These are phyloP conservation scores for Solanum okadae DNA, from an alignment of 257 asterid genomes.

Conservation along the genomic window DNA sequence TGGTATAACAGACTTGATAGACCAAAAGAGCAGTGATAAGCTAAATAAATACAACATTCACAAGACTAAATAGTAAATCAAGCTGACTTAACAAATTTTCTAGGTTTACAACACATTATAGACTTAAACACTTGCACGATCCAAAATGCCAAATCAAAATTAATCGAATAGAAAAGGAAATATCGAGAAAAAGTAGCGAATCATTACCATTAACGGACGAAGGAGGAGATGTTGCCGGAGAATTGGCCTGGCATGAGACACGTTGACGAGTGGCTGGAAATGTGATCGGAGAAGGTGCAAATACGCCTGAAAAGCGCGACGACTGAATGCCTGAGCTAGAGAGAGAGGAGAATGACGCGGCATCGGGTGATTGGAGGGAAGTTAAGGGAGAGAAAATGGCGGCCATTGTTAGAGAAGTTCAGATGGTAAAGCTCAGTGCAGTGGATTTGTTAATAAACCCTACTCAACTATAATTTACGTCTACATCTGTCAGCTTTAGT, in stretches of 20 bases:
- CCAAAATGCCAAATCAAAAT: neutral
- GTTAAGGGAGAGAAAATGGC: slow-evolving; percentile 40
- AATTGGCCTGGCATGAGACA: slow-evolving; percentile 59
- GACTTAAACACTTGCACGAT: neutral
- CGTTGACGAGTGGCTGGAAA: slow-evolving; percentile 28
- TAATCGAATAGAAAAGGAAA: neutral
- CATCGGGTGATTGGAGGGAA: slow-evolving; percentile 30
- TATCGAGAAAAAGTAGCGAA: neutral
- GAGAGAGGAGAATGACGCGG: slow-evolving; percentile 40
- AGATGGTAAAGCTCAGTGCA: neutral
- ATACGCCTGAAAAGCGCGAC: slow-evolving; percentile 18
- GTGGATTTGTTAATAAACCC: slow-evolving; percentile 1
- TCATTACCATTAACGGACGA: slow-evolving; percentile 50
- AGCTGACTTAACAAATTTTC: neutral
- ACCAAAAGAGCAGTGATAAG: neutral
- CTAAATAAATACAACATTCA: neutral
- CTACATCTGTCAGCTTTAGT: neutral
- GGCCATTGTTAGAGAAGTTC: slow-evolving; percentile 11
- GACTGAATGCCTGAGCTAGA: slow-evolving; percentile 14
- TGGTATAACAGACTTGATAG: neutral
- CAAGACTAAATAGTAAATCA: neutral
- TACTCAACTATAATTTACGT: neutral
- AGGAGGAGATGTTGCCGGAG: slow-evolving; percentile 22
- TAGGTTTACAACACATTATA: neutral
- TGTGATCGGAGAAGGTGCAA: slow-evolving; percentile 19